Conservation (phyloP, 441 rosid species). For the Lepidium campestre region DNA sequence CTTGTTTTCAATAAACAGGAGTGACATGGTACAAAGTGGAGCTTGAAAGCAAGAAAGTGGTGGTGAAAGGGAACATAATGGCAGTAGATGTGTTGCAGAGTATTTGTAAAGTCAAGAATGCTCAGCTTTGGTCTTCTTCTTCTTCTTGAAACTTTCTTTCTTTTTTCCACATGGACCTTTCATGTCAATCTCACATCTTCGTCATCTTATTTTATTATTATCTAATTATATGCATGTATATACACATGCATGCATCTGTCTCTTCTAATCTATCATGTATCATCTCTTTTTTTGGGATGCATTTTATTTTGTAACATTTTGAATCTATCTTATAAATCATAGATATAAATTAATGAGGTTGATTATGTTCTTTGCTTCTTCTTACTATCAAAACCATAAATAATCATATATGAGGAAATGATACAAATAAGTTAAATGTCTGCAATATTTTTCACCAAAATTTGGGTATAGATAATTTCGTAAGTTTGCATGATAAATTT, state of each 20-base stretch:
- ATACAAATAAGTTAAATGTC: too few relatives aligned
- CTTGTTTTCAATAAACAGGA: constrained; percentile 36
- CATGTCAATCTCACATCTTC: constrained; percentile 21
- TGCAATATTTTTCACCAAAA: too few relatives aligned
- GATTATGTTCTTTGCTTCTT: background rate
- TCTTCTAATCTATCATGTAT: constrained; percentile 5
- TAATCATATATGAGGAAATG: too few relatives aligned
- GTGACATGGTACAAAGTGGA: constrained; percentile 84
- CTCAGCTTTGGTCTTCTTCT: constrained; percentile 62
- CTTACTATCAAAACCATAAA: background rate
- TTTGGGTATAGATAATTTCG: too few relatives aligned
- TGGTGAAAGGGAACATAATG: constrained; percentile 69
- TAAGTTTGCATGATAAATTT: too few relatives aligned
- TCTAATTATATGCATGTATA: constrained; percentile 16
- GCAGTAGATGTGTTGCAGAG: constrained; percentile 71
- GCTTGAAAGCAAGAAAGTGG: constrained; percentile 84
- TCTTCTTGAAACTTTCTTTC: constrained; percentile 9
- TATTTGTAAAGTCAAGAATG: constrained; percentile 75
- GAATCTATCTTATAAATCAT: background rate
- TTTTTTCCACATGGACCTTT: constrained; percentile 16
- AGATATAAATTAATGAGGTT: background rate
- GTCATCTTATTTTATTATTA: constrained; percentile 5
- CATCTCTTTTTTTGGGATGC: background rate
- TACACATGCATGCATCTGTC: constrained; percentile 23
- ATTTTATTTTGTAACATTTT: constrained; percentile 2